Base-by-base conservation (phyloP, 2,329 filamentous ascomycete species). In the Fusarium napiforme region DNA sequence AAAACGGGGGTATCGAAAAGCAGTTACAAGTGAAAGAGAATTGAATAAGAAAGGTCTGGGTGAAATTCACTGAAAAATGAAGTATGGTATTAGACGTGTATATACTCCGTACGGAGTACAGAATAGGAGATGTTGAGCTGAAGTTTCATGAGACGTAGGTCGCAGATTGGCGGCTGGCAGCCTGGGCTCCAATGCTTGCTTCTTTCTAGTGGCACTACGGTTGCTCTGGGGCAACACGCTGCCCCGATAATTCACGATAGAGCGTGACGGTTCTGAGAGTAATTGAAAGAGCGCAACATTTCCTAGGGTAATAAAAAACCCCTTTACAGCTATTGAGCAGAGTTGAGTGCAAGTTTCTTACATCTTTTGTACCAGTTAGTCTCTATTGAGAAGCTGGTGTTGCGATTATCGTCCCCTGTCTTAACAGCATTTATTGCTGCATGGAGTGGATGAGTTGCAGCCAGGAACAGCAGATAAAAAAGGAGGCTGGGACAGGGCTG, bases 351-450 rank as follows among this genome's bases (percentile, higher is more conserved):
- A 19, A 16, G 21, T 2, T 5, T 14, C n/a, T 7, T 5, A 12
- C 5, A n/a, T 28, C 52, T 36, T 52, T 34, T 6, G 4, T 19
- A 5, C 4, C 4, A 7, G 15, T 45, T 3, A 34, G 5, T 21
- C 23, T 10, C 12, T 37, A 14, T 12, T 30, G 9, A 53, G 14
- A 4, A 12, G 39, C 28, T 34, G 32, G 42, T 7, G 7, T 28
- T n/a, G 16, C 26, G 28, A 23, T 30, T 26, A 9, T 49, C 36
- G 45, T 64, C 16, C 26, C 10, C 7, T 16, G 19, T 49, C 37
- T 60, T 82, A 83, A 78, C 81, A 77, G 15, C 68, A 75, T 61
- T 79, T 80, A 82, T 78, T 81, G 72, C 56, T 67, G 30, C 43
- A 47, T 70, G 69, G 81, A 81, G 81, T 78, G 75, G 65, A 59